Evolutionary conservation across 352 stramenopile species (phyloP).

Genomic region (Globisporangium abappressorium): DNA sequence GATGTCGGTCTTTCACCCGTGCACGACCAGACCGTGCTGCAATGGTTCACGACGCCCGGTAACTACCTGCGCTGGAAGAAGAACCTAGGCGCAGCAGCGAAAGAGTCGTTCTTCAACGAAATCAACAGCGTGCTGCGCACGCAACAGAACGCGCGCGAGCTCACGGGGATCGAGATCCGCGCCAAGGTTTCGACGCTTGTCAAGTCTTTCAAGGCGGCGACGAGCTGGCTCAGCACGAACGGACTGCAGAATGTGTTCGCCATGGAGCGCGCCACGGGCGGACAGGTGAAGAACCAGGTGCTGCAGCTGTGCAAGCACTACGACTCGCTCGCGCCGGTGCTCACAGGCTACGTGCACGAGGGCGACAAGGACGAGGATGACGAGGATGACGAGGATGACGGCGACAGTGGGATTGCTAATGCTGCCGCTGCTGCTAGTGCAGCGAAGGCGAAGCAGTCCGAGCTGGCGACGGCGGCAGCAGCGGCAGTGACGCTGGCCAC

Average conservation of each 20-base stretch:
- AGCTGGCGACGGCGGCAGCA: not conserved
- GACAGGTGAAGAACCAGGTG: constrained; percentile 31
- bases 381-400: not conserved
- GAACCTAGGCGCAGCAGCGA: constrained; percentile 20
- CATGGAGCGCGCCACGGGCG: constrained; percentile 21
- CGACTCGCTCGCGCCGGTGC: constrained; percentile 29
- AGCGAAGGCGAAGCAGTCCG: not conserved
- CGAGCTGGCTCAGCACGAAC: constrained; percentile 31
- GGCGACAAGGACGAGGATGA: constrained; percentile 16
- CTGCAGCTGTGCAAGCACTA: constrained; percentile 41
- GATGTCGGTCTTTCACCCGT: constrained; percentile 15
- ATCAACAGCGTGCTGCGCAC: constrained; percentile 34
- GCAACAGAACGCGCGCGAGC: constrained; percentile 20
- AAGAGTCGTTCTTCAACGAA: constrained; percentile 32
- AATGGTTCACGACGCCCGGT: constrained; percentile 33
- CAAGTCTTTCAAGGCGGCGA: constrained; percentile 34
- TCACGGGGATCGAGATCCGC: constrained; percentile 26
- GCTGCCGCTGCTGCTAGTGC: not conserved
- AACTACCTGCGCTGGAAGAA: constrained; percentile 39
- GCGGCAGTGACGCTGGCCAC: not conserved
- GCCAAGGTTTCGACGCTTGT: constrained; percentile 28
- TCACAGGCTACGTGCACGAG: constrained; percentile 28
- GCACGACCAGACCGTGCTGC: constrained; percentile 29
- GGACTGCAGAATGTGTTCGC: constrained; percentile 26
- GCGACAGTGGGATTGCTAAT: not conserved